Base-by-base conservation (phyloP, 2,329 filamentous ascomycete species). In the Diplodia seriata region DNA sequence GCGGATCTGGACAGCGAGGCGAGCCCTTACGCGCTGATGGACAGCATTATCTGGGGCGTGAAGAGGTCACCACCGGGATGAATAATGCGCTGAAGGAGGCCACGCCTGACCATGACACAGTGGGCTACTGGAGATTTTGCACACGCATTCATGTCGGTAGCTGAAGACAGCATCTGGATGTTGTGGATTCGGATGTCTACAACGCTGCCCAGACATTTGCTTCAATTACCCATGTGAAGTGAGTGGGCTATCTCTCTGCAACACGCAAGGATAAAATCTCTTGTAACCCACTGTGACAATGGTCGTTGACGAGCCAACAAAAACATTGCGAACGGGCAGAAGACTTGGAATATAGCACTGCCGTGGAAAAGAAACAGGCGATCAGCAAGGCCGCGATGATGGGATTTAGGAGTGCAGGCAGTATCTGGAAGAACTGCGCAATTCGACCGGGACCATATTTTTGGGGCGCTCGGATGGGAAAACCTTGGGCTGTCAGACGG, bases 11-110 rank as follows among this genome's bases (percentile, higher is more conserved):
- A 80, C 67, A 71, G 82, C 38, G 81, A 84, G 53, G 76, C 79
- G 9, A 80, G 77, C 29, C 82, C 82, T 8, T 83, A 84, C 72
- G 81, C 81, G 20, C 77, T 84, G 4, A 79, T 84, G 76, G 82
- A 84, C 69, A 80, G 77, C 5, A 84, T 84, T 59, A 76, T 84
- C 12, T 81, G 80, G 80, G 80, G 80, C n/a, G 63, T 64, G n/a
- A 67, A 65, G 50, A 62, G 51, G 29, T 59, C 67, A 11, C 67
- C 67, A 9, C 66, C 66, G 15, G 66, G 66, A 29, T 68, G 66
- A 68, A 67, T 1, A 31, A 23, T 20, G 40, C 4, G 3, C 31
- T 18, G 14, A 11, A 20, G 18, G 43, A 4, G 43, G 43, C 43
- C 43, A 47, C 20, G 43, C 6, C 43, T n/a, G 43, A 47, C n/a